Conservation (phyloP, 1,284 basidiomycete genomes). For the Heterobasidion parviporum region DNA sequence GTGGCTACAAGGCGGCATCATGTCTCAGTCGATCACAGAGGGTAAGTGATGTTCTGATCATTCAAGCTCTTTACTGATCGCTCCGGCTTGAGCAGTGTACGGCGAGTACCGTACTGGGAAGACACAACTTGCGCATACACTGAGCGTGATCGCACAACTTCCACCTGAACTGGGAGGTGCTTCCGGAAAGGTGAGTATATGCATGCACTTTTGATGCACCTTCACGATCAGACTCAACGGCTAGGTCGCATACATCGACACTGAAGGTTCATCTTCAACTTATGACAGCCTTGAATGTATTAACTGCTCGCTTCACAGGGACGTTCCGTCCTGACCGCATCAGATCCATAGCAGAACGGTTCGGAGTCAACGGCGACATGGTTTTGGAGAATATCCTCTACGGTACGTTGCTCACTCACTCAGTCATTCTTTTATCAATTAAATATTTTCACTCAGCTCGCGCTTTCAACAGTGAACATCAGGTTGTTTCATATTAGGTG, state of each 20-base stretch:
- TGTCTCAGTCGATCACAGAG: conserved; percentile 90
- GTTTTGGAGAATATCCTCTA: conserved; percentile 84
- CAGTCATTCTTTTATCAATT: not conserved
- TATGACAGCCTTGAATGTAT: not conserved
- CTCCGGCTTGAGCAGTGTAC: conserved; percentile 40
- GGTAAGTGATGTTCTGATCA: conserved; percentile 33
- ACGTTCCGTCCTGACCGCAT: conserved; percentile 93
- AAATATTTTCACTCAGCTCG: conserved; percentile 38
- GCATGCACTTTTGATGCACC: not conserved
- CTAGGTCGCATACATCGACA: conserved; percentile 89
- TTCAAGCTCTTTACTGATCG: not conserved
- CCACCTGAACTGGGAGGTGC: conserved; percentile 87
- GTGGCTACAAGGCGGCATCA: conserved; percentile 59
- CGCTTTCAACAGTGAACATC: conserved; percentile 84
- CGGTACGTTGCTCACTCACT: conserved; percentile 32
- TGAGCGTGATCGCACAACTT: conserved; percentile 84
- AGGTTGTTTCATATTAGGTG: conserved; percentile 26
- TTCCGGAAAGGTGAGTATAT: conserved; percentile 61
- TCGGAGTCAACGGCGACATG: conserved; percentile 82
- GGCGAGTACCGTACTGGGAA: conserved; percentile 82
- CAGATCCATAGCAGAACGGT: conserved; percentile 81
- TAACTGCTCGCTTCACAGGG: conserved; percentile 32
- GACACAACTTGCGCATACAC: conserved; percentile 88
- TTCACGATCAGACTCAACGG: not conserved
- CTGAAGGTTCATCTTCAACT: conserved; percentile 50